Percentiles rank a stretch among this genome's conserved stretches.
These are phyloP conservation scores for Xylariaceae sp. DNA, from an alignment of 2,329 filamentous ascomycete species.

Conservation along the genomic window DNA sequence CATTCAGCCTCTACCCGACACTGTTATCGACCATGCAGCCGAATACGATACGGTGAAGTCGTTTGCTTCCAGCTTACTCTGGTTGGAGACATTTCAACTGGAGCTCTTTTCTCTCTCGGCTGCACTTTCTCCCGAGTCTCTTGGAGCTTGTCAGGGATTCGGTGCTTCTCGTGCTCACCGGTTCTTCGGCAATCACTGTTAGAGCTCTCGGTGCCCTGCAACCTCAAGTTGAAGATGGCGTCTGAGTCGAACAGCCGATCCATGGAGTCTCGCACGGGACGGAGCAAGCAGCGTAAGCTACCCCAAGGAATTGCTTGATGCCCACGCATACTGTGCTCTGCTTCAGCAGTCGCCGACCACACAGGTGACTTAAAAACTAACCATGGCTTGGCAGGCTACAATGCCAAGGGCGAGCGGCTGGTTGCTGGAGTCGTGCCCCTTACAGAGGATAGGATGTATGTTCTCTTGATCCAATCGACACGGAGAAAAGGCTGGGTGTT, in stretches of 20 bases:
- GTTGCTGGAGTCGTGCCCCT: conserved; percentile 93
- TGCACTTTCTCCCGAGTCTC: conserved; percentile 4
- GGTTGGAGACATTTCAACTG: conserved; percentile 22
- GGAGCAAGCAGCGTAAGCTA: conserved; percentile 75
- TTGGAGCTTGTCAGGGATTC: too few species aligned
- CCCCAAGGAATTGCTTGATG: not conserved
- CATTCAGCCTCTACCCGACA: too few species aligned
- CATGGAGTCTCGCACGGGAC: conserved; percentile 70
- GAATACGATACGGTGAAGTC: conserved; percentile 29
- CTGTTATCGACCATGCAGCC: conserved; percentile 33
- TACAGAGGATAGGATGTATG: conserved; percentile 76
- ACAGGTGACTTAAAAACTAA: conserved; percentile 32
- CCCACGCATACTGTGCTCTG: not conserved
- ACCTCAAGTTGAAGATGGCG: conserved; percentile 26
- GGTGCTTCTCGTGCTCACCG: not conserved
- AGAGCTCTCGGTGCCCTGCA: conserved; percentile 5
- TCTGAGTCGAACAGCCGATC: conserved; percentile 40
- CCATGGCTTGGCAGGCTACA: conserved; percentile 66
- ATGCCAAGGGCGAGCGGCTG: conserved; percentile 82
- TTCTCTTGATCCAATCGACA: conserved; percentile 90
- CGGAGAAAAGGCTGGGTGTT: conserved; percentile 91
- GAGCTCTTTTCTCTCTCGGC: conserved; percentile 5
- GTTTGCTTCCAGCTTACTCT: conserved; percentile 28
- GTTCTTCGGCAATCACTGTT: conserved; percentile 8
- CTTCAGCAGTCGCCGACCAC: conserved; percentile 22